Conservation (phyloP, 805 yeast species). For the Trichomonascus vanleenenianus region DNA sequence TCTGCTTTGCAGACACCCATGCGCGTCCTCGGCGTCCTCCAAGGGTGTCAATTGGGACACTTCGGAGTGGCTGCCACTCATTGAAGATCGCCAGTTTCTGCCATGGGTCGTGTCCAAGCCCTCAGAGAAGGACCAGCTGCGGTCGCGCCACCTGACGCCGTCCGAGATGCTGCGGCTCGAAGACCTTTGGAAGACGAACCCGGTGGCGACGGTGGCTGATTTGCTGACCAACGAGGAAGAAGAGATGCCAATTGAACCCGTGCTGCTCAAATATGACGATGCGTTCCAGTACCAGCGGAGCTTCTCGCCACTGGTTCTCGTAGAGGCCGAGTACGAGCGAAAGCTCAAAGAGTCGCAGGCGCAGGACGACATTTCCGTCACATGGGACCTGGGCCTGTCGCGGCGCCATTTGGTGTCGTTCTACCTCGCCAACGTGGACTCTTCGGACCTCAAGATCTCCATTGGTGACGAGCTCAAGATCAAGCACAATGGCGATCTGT, state of each 20-base stretch:
- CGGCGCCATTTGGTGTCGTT: slow-evolving; percentile 64
- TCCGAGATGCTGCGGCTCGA: slow-evolving; percentile 67
- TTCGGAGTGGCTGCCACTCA: slow-evolving; percentile 77
- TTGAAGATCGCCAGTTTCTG: slow-evolving; percentile 69
- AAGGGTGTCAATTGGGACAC: slow-evolving; percentile 82
- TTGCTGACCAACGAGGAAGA: slow-evolving; percentile 36
- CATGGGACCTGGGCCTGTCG: slow-evolving; percentile 65
- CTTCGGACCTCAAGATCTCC: slow-evolving; percentile 57
- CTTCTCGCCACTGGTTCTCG: slow-evolving; percentile 73
- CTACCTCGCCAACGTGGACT: slow-evolving; percentile 51
- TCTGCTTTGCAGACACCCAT: slow-evolving; percentile 78
- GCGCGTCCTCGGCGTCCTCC: slow-evolving; percentile 41
- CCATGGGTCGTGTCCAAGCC: slow-evolving; percentile 79
- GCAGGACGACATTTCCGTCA: slow-evolving; percentile 60
- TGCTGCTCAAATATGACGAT: slow-evolving; percentile 68
- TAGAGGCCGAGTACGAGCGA: slow-evolving; percentile 74
- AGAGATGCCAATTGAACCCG: slow-evolving; percentile 52
- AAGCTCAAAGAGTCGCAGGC: slow-evolving; percentile 70
- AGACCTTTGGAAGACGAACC: slow-evolving; percentile 70
- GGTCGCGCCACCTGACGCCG: slow-evolving; percentile 48
- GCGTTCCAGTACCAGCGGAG: slow-evolving; percentile 80
- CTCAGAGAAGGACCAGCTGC: slow-evolving; percentile 50
- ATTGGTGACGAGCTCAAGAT: slow-evolving; percentile 79
- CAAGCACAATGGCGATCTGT: slow-evolving; percentile 49
- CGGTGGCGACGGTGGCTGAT: slow-evolving; percentile 65